A percentile compares a stretch with the other conserved stretches of the same genome.
These are phyloP conservation scores for Gossypium rotundifolium DNA, from an alignment of 345 rosid genomes.

Conservation along the genomic window DNA sequence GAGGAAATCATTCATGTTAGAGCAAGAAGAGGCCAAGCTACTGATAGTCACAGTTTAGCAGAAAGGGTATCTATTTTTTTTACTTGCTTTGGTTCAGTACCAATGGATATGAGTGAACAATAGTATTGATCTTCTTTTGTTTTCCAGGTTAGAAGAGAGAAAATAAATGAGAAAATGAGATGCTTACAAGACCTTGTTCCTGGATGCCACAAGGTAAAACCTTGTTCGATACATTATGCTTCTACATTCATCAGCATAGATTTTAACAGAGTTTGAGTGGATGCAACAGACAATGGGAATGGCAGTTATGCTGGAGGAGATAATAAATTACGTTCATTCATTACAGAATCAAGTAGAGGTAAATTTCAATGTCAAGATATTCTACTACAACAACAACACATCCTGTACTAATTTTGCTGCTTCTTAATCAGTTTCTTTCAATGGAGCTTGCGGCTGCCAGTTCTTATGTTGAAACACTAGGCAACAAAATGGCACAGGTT, in stretches of 20 bases:
- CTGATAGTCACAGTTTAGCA: conserved; percentile 59
- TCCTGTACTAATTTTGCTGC: background rate
- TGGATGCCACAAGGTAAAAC: conserved; percentile 46
- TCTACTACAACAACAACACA: background rate
- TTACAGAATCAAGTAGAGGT: background rate
- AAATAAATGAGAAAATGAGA: conserved; percentile 46
- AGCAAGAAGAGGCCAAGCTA: conserved; percentile 40
- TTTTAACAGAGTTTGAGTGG: background rate
- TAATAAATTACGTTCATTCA: conserved; percentile 31
- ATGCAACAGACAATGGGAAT: conserved; percentile 55
- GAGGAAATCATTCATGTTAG: conserved; percentile 33
- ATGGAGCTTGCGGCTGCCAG: conserved; percentile 53
- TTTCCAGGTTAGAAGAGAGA: conserved; percentile 49
- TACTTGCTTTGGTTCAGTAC: background rate
- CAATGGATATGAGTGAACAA: background rate
- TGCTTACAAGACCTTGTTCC: conserved; percentile 50
- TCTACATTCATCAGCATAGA: too few relatives aligned
- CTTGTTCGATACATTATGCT: background rate
- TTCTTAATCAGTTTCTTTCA: conserved; percentile 39
- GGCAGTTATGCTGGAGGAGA: conserved; percentile 67
- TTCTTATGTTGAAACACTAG: background rate
- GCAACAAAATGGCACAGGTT: background rate
- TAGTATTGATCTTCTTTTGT: background rate
- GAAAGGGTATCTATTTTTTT: conserved; percentile 35
- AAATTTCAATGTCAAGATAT: background rate